Conservation (phyloP, 2,329 filamentous ascomycete species). For the Fusarium succisae region DNA sequence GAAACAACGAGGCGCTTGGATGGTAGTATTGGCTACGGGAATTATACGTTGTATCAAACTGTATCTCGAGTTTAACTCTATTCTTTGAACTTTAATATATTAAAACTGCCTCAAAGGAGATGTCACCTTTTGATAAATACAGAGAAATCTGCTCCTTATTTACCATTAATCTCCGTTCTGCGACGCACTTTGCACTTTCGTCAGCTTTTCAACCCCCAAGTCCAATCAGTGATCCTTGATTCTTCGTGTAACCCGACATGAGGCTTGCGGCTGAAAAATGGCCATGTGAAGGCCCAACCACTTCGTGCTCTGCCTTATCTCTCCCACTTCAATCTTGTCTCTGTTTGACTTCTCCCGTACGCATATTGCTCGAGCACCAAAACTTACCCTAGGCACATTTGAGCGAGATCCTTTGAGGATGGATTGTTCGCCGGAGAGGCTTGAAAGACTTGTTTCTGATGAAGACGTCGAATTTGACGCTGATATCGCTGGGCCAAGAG, state of each 20-base stretch:
- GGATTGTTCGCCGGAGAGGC: neutral
- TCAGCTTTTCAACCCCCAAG: neutral
- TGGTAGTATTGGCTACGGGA: neutral
- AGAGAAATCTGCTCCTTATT: rapidly evolving
- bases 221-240: neutral
- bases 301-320: too few relatives aligned
- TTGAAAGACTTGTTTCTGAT: rapidly evolving
- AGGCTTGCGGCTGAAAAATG: neutral
- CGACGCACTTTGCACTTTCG: neutral
- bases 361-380: neutral
- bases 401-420: neutral
- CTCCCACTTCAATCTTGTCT: too few relatives aligned
- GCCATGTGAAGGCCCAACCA: neutral
- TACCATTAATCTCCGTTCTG: rapidly evolving
- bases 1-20: neutral
- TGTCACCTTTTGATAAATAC: rapidly evolving
- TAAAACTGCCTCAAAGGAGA: rapidly evolving
- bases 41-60: neutral
- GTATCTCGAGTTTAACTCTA: neutral
- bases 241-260: too few relatives aligned
- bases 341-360: neutral
- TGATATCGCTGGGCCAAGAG: constrained; percentile 3
- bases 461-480: neutral
- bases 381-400: rapidly evolving
- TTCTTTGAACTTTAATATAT: neutral